Evolutionary conservation across 2,329 filamentous ascomycete genomes (phyloP), one percentile per base, ranked within the genome.

Genomic region (Epichloe elymi): DNA sequence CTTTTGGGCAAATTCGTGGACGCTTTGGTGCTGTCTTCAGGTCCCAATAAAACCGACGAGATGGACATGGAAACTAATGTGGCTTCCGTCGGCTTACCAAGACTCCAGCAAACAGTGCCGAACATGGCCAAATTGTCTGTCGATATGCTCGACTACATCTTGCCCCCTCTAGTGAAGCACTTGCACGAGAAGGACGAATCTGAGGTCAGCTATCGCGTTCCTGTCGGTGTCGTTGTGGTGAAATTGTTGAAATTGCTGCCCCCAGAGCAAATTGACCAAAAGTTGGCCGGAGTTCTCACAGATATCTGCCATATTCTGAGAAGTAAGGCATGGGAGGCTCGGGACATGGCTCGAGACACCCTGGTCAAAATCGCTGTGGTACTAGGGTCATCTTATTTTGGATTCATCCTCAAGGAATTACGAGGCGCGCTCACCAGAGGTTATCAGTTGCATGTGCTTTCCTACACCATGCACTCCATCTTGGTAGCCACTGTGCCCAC

Each of bases 141-240:
- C 1, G 88, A 95, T 58, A 73, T 97, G 49, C 77, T 79, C 40
- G 78, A 80, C 19, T 82, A 83, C 55, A 86, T 95, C 59, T 70
- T 95, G 38, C 88, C 91, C 0, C 79, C 86, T 17, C 70, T 98
- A 35, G 76, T 84, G n/a, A 79, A 82, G 44, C 93, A 95, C 63
- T 78, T 97, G 30, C 90, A 96, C 60, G 83, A 95, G 60, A 97
- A 96, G 66, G 88, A 97, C 56, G 93, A 98, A 64, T 83, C 88
- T 1, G 90, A 89, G 47, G 91, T 98, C 66, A 95, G 90, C 69
- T 80, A 93, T 49, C 87, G 93, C 65, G 85, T 96, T 36, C 90
- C 91, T 1, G 85, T 95, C 5, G 90, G 89, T 26, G 80, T 96
- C 37, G 88, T 93, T 30, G 80, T 91, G 42, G 85, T 95, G 54